Percentiles rank a stretch among this genome's conserved stretches.
Evolutionary conservation across 352 stramenopile genomes (phyloP).

Genomic region (Globisporangium spinosum): DNA sequence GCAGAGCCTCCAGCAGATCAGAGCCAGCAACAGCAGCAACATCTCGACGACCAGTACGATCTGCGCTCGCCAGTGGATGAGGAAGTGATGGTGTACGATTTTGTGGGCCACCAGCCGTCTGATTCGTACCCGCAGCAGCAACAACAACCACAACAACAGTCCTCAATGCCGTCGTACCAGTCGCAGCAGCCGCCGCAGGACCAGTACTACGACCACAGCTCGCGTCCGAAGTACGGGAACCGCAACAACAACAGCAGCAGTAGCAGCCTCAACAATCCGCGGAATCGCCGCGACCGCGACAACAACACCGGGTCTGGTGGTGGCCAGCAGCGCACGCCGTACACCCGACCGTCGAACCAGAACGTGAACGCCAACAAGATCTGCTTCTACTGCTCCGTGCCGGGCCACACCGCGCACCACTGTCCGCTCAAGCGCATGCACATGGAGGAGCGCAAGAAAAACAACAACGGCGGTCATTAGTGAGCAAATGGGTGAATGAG

Average conservation of each 20-base stretch:
- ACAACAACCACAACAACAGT: neutral
- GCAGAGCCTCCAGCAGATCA: neutral
- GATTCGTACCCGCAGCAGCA: neutral
- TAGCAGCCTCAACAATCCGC: neutral
- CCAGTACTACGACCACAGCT: slow-evolving; percentile 4
- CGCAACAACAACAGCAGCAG: neutral
- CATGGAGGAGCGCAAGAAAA: slow-evolving; percentile 15
- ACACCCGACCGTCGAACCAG: slow-evolving; percentile 5
- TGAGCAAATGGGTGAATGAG: neutral
- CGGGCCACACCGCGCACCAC: slow-evolving; percentile 10
- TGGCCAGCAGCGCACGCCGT: slow-evolving; percentile 5
- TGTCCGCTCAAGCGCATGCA: slow-evolving; percentile 13
- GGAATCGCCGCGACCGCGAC: slow-evolving; percentile 3
- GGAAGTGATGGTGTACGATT: slow-evolving; percentile 9
- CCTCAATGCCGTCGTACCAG: neutral
- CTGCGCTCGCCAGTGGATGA: slow-evolving; percentile 4
- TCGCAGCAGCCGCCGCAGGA: neutral
- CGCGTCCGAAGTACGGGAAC: neutral
- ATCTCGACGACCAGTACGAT: slow-evolving; percentile 5
- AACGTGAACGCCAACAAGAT: slow-evolving; percentile 4
- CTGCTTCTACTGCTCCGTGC: slow-evolving; percentile 11
- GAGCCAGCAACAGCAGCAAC: neutral
- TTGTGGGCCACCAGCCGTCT: neutral
- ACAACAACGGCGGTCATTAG: slow-evolving; percentile 4
- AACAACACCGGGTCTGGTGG: neutral